These are phyloP conservation scores for Rhodotorula graminis DNA, from an alignment of 768 basidiomycete genomes.

Conservation along the genomic window DNA sequence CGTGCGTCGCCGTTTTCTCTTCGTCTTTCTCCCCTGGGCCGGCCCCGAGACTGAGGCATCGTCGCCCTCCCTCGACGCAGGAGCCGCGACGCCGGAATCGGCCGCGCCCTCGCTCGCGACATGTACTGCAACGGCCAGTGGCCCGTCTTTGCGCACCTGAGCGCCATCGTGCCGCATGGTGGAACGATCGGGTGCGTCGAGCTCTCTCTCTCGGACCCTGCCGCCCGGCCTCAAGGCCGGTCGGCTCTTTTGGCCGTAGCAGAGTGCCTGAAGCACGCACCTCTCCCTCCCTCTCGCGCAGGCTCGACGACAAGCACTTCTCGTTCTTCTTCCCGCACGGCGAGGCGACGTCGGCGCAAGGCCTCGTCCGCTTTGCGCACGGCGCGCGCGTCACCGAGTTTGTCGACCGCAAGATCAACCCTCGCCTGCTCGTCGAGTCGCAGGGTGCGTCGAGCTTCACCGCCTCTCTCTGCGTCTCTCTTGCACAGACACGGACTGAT, in stretches of 20 bases:
- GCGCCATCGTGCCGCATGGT: constrained; percentile 22
- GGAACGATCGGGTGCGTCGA: constrained; percentile 26
- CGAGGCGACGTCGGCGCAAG: constrained; percentile 16
- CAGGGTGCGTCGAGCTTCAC: constrained; percentile 4
- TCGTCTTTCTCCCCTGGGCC: neutral
- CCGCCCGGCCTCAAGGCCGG: no score
- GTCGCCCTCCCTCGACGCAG: neutral
- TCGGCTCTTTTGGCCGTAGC: no score
- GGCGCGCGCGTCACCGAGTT: constrained; percentile 26
- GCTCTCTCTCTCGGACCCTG: neutral
- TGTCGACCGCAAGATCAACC: constrained; percentile 33
- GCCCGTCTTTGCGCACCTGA: constrained; percentile 23
- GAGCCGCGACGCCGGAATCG: constrained; percentile 11
- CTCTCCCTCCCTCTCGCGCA: neutral
- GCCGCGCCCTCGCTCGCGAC: constrained; percentile 21
- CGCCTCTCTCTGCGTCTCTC: neutral
- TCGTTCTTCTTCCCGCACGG: constrained; percentile 36
- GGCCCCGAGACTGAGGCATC: no score
- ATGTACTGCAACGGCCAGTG: constrained; percentile 34
- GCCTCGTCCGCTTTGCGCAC: constrained; percentile 23
- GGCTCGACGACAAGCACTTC: constrained; percentile 33
- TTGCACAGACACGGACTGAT: no score
- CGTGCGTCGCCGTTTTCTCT: constrained; percentile 2
- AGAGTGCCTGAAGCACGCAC: no score
- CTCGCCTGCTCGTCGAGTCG: constrained; percentile 26